Evolutionary conservation across 352 stramenopile genomes (phyloP).

Genomic region (Pythium aphanidermatum): DNA sequence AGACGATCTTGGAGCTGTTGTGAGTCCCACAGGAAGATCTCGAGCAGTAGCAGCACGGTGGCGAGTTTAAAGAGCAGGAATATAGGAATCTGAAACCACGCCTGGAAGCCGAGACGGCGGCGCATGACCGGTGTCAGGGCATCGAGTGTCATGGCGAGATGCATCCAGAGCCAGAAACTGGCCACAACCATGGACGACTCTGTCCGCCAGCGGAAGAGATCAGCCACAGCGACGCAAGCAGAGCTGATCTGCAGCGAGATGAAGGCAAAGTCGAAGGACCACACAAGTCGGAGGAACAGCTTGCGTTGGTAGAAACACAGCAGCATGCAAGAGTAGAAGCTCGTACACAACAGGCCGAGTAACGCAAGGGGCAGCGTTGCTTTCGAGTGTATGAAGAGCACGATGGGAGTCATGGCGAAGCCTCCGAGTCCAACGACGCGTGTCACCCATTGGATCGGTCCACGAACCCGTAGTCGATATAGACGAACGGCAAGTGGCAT

Average conservation of each 20-base stretch:
- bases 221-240: conserved; percentile 14
- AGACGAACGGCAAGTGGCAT: not conserved
- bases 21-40: conserved; percentile 9
- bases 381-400: not conserved
- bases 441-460: not conserved
- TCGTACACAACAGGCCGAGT: not conserved
- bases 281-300: conserved; percentile 2
- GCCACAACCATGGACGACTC: not conserved
- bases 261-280: conserved; percentile 31
- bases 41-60: not conserved
- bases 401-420: not conserved
- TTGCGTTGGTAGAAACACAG: conserved; percentile 3
- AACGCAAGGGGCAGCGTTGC: not conserved
- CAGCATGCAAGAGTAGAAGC: not conserved
- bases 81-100: conserved; percentile 6
- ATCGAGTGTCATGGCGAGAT: conserved; percentile 22
- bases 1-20: conserved; percentile 16
- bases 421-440: not conserved
- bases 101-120: conserved; percentile 7
- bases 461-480: not conserved
- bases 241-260: conserved; percentile 22
- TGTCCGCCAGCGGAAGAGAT: conserved; percentile 22
- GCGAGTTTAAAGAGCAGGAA: conserved; percentile 1
- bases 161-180: conserved; percentile 21
- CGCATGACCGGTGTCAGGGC: conserved; percentile 18